phyloP scores from a whole-genome alignment of 2,329 filamentous ascomycete species.

The Penicillium sp. region DNA sequence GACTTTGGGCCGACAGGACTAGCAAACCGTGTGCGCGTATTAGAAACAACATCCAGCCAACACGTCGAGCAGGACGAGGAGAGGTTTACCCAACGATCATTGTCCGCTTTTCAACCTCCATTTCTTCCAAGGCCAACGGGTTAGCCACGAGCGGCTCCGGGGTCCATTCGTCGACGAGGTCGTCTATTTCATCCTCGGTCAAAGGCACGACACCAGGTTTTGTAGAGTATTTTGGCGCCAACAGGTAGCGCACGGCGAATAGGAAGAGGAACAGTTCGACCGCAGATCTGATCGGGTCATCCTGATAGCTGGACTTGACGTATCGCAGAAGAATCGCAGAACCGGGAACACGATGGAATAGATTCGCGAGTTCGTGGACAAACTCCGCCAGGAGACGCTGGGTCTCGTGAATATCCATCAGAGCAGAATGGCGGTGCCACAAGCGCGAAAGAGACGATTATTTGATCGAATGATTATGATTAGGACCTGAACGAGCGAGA shows the following conservation, averaged over 20 bases:
- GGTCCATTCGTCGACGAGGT: conserved; percentile 92
- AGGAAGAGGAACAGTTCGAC: conserved; percentile 91
- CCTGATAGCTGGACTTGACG: conserved; percentile 94
- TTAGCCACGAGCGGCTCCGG: conserved; percentile 82
- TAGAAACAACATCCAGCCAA: conserved; percentile 3
- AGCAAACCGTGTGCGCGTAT: conserved; percentile 11
- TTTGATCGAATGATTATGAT: neutral
- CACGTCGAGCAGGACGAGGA: neutral
- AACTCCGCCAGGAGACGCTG: conserved; percentile 50
- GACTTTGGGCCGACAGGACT: conserved; percentile 86
- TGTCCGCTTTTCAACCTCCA: conserved; percentile 76
- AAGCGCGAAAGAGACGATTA: conserved; percentile 6
- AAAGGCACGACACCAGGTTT: conserved; percentile 86
- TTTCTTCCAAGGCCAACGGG: conserved; percentile 67
- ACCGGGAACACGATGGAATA: conserved; percentile 86
- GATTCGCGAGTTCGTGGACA: conserved; percentile 51
- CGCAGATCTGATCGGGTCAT: conserved; percentile 87
- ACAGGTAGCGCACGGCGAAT: conserved; percentile 88
- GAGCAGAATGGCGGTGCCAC: conserved; percentile 14
- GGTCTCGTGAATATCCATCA: conserved; percentile 54
- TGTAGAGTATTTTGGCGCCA: conserved; percentile 88
- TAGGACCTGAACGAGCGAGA: no score
- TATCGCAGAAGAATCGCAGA: conserved; percentile 93
- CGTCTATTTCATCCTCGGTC: conserved; percentile 93
- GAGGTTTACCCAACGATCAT: conserved; percentile 73